Conservation (phyloP, 306 rosid genomes). For the Gillenia trifoliata region DNA sequence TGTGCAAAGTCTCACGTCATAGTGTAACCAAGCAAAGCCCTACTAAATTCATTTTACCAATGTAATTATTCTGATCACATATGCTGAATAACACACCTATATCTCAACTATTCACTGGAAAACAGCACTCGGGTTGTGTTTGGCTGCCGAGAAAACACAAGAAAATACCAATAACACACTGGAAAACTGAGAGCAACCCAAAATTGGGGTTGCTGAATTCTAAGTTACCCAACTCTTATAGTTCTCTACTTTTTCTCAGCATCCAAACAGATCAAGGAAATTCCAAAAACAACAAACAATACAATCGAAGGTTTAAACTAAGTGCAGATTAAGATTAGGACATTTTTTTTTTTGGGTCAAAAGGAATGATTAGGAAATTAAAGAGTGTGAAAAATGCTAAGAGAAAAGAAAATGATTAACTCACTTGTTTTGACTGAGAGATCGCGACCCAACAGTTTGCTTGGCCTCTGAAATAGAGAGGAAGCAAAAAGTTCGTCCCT, state of each 20-base stretch:
- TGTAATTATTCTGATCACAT: background rate
- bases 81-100: background rate
- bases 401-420: background rate
- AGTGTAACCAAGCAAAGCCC: background rate
- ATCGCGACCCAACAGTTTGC: background rate
- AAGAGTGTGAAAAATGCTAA: background rate
- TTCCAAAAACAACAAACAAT: background rate
- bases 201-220: constrained; percentile 4
- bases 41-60: background rate
- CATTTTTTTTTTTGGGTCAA: too few relatives aligned
- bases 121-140: background rate
- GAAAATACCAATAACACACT: background rate
- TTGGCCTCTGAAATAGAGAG: background rate
- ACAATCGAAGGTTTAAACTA: background rate
- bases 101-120: background rate
- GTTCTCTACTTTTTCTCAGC: background rate
- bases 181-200: background rate
- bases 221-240: background rate
- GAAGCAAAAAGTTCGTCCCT: background rate
- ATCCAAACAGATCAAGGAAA: constrained; percentile 1
- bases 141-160: background rate
- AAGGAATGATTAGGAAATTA: background rate
- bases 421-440: constrained; percentile 3
- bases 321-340: background rate
- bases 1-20: constrained; percentile 1